Evolutionary conservation across 2,329 filamentous ascomycete species (phyloP).

Genomic region (Graphium sp.): DNA sequence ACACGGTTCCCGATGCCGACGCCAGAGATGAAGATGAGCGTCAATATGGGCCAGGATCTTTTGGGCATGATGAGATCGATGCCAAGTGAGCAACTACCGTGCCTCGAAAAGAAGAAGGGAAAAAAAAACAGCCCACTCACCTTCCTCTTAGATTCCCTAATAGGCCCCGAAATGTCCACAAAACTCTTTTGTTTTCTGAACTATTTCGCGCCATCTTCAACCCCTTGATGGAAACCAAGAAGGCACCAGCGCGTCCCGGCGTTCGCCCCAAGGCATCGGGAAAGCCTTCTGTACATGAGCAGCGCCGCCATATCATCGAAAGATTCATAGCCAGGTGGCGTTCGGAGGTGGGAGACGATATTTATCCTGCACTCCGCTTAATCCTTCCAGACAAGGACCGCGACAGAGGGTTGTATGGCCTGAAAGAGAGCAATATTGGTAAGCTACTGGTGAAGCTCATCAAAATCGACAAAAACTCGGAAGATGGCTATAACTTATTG

Average conservation of each 20-base stretch:
- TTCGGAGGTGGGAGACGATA: slow-evolving; percentile 73
- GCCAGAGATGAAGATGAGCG: slow-evolving; percentile 31
- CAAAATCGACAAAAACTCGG: slow-evolving; percentile 79
- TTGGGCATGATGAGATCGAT: neutral
- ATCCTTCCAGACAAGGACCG: slow-evolving; percentile 89
- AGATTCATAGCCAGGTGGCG: slow-evolving; percentile 80
- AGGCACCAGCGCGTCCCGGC: slow-evolving; percentile 44
- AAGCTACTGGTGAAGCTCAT: slow-evolving; percentile 84
- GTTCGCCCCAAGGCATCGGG: slow-evolving; percentile 39
- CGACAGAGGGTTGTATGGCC: slow-evolving; percentile 78
- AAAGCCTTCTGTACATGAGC: slow-evolving; percentile 56
- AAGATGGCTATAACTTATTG: slow-evolving; percentile 69
- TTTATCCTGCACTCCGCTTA: slow-evolving; percentile 82
- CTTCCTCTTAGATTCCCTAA: slow-evolving; percentile 52
- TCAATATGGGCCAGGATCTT: slow-evolving; percentile 24
- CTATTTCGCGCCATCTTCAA: slow-evolving; percentile 69
- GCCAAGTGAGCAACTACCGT: neutral
- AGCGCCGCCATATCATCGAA: slow-evolving; percentile 65
- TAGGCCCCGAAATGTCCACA: slow-evolving; percentile 63
- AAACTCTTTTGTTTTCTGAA: slow-evolving; percentile 68
- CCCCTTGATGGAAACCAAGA: slow-evolving; percentile 61
- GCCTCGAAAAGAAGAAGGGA: neutral
- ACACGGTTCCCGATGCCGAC: slow-evolving; percentile 14
- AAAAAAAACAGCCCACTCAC: slow-evolving; percentile 1
- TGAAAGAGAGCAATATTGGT: slow-evolving; percentile 84